Conservation (phyloP, 176 grass and related monocot genomes). For the Urochloa ruziziensis region DNA sequence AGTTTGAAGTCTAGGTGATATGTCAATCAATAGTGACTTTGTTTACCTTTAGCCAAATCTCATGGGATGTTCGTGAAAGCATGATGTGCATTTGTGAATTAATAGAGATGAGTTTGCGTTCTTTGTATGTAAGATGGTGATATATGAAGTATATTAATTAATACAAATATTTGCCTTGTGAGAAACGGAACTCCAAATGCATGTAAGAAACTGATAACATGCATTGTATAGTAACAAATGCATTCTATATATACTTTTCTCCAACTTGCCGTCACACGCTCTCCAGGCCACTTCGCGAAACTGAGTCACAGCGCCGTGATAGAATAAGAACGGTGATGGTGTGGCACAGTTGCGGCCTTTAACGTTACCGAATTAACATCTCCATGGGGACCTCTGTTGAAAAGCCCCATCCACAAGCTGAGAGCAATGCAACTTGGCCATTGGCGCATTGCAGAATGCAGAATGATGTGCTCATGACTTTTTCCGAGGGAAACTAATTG, state of each 20-base stretch:
- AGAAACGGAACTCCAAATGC: no score
- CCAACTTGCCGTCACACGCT: background rate
- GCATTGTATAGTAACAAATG: background rate
- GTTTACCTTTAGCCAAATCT: no score
- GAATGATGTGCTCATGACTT: background rate
- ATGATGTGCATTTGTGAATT: no score
- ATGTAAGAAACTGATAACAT: background rate
- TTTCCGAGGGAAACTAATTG: background rate
- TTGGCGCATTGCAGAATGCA: background rate
- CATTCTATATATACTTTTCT: no score
- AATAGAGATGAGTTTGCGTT: no score
- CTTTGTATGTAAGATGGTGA: no score
- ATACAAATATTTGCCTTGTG: no score
- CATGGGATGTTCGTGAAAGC: no score
- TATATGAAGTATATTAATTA: no score
- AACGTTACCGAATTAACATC: constrained; percentile 1
- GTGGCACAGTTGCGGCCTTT: constrained; percentile 16
- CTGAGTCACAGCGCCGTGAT: background rate
- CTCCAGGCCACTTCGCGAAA: background rate
- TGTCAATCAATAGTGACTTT: no score
- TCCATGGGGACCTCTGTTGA: no score
- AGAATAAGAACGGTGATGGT: background rate
- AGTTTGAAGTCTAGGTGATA: no score
- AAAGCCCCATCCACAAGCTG: constrained; percentile 4
- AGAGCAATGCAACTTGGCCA: background rate